These are phyloP conservation scores for Telfairia occidentalis DNA, from an alignment of 331 rosid genomes.

Conservation along the genomic window DNA sequence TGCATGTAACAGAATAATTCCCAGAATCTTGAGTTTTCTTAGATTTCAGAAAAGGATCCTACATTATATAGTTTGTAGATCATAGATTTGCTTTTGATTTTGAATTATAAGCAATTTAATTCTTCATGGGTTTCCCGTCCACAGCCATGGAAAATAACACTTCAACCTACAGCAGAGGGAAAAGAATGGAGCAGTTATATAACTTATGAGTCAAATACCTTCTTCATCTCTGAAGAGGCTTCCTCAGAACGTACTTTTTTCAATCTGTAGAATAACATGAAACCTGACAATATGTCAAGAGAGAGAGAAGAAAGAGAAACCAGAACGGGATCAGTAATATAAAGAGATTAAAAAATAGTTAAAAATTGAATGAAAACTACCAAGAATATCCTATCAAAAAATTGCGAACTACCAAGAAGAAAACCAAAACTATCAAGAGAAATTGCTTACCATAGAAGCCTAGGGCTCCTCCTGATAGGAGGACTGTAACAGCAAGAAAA, in stretches of 20 bases:
- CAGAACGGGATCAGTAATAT: neutral
- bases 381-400: neutral
- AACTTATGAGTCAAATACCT: conserved; percentile 27
- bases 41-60: conserved; percentile 1
- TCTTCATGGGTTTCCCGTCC: neutral
- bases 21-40: conserved; percentile 7
- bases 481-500: conserved; percentile 29
- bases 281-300: conserved; percentile 24
- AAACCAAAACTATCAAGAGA: neutral
- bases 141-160: neutral
- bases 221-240: conserved; percentile 66
- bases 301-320: neutral
- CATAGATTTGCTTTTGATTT: neutral
- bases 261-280: conserved; percentile 34
- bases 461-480: conserved; percentile 45
- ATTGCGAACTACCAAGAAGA: neutral
- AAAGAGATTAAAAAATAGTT: neutral
- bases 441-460: conserved; percentile 50
- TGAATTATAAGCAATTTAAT: conserved; percentile 2
- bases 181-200: neutral
- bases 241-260: conserved; percentile 49
- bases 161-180: neutral
- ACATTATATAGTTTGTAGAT: neutral
- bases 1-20: conserved; percentile 18
- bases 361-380: neutral